phyloP scores from a whole-genome alignment of 495 filamentous ascomycete genomes.

The Talaromyces adpressus region DNA sequence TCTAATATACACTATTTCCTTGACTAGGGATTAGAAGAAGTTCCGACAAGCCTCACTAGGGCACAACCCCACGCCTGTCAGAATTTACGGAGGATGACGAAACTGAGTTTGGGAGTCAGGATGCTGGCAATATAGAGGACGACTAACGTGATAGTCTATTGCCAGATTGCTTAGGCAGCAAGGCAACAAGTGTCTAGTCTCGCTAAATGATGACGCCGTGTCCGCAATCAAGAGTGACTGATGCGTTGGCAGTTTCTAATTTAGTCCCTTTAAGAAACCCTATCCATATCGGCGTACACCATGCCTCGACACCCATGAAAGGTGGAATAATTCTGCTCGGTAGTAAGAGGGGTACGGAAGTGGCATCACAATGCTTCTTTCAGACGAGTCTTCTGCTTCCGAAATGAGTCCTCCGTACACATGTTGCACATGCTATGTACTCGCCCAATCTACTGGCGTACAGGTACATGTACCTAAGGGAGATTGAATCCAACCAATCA shows the following conservation, averaged over 20 bases:
- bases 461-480: not conserved
- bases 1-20: not conserved
- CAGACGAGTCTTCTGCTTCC: not conserved
- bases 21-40: not conserved
- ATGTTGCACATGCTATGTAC: not conserved
- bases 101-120: not conserved
- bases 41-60: not conserved
- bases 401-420: not conserved
- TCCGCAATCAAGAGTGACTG: not conserved
- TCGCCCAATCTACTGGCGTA: not conserved
- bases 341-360: not conserved
- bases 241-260: constrained; percentile 5
- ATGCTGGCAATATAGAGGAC: not conserved
- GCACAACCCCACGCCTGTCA: not conserved
- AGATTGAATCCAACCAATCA: not conserved
- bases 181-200: not conserved
- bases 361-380: not conserved
- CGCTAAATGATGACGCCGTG: not conserved
- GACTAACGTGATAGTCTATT: not conserved
- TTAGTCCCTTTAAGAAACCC: not conserved
- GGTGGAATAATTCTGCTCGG: not conserved
- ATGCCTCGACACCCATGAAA: not conserved
- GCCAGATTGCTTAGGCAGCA: not conserved
- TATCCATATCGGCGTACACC: not conserved
- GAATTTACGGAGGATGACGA: too few species aligned